Evolutionary conservation across 1,284 basidiomycete genomes (phyloP), one percentile per base, ranked within the genome.

Genomic region (Pterula multifida): DNA sequence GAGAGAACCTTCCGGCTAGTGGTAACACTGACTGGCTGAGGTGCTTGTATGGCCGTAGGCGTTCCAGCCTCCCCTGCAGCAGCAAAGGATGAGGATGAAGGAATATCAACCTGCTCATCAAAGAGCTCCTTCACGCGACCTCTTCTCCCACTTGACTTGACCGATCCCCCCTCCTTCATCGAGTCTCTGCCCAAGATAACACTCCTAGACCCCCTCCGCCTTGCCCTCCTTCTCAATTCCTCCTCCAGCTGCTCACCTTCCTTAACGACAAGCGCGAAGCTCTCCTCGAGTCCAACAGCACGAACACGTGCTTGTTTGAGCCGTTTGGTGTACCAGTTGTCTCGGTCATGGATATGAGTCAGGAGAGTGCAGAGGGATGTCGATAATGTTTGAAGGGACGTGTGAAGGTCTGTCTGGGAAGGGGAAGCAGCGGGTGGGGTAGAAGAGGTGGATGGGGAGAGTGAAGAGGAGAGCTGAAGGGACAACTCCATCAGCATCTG

Each of bases 251-350:
- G 78, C 56, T 90, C 90, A 36, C 94, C 91, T 62, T 96, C 90
- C 51, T 78, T 73, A 0, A 93, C 92, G 2, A 96, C 86, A 0
- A 80, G 78, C 49, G 85, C 80, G 60, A 98, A 69, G 64, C 90
- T 94, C 65, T 94, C 88, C 66, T 97, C 93, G 95, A 94, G 97
- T 19, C 94, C 72, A 26, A 71, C 76, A 60, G 87, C 79, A 23
- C 89, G 75, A 61, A 83, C 78, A 47, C 78, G 73, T 61, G 96
- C 92, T 19, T 73, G 71, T 55, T 73, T 71, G 13, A 90, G 70
- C 52, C 76, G 69, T 28, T 67, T 67, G 47, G 68, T 68, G 69
- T 83, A 90, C 79, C 85, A 97, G 44, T 77, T 73, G 58, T 97
- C 94, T n/a, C 95, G 75, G 49, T 87, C 83, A 46, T 73, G 71